Evolutionary conservation across 257 asterid genomes (phyloP).

Genomic region (Leptodermis oblonga): DNA sequence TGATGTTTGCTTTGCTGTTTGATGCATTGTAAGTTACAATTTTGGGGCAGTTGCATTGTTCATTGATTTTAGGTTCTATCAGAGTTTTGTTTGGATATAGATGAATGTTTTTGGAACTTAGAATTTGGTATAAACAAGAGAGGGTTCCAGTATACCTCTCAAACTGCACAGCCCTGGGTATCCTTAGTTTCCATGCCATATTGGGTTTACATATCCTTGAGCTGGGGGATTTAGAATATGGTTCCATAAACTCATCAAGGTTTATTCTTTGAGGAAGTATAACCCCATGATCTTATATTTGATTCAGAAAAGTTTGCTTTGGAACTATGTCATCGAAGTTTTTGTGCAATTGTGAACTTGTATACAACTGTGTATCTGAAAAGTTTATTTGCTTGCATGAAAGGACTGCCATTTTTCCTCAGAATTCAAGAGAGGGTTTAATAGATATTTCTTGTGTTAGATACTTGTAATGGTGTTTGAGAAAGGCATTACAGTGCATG

Average conservation of each 20-base stretch:
- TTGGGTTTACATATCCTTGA: not conserved
- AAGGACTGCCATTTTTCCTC: not conserved
- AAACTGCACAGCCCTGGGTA: not conserved
- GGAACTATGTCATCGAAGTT: not conserved
- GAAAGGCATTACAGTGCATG: no score
- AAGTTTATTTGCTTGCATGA: not conserved
- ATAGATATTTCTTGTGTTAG: not conserved
- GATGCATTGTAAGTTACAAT: not conserved
- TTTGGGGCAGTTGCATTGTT: not conserved
- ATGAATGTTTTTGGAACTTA: not conserved
- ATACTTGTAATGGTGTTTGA: not conserved
- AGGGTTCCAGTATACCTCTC: not conserved
- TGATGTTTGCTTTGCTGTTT: not conserved
- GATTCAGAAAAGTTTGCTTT: not conserved
- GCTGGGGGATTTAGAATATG: not conserved
- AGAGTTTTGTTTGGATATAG: not conserved
- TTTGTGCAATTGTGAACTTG: not conserved
- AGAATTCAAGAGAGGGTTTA: not conserved
- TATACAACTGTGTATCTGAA: not conserved
- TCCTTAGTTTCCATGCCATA: slow-evolving; percentile 1
- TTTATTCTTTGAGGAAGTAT: not conserved
- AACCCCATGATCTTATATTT: not conserved
- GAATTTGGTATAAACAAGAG: not conserved
- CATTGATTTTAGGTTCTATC: not conserved
- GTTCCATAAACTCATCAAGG: slow-evolving; percentile 33